phyloP scores from a whole-genome alignment of 1,284 basidiomycete genomes.

The Cutaneotrichosporon arboriforme region DNA sequence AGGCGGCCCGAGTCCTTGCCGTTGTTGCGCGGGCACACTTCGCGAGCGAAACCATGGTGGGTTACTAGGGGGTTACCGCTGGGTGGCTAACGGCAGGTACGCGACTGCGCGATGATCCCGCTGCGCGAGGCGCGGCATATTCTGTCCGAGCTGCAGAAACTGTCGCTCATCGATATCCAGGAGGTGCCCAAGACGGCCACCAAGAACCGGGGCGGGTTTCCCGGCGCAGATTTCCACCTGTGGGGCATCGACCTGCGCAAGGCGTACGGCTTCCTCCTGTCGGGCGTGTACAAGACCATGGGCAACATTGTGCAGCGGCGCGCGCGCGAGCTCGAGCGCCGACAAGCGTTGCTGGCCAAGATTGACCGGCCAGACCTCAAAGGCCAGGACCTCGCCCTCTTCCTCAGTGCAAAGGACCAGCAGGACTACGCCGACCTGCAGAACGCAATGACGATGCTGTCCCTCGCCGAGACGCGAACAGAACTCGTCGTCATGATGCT shows the following conservation, averaged over 20 bases:
- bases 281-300: constrained; percentile 75
- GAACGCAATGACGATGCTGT: constrained; percentile 62
- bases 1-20: constrained; percentile 76
- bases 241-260: constrained; percentile 84
- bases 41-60: constrained; percentile 88
- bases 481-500: constrained; percentile 80
- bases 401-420: constrained; percentile 42
- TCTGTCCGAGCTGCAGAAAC: constrained; percentile 69
- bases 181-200: constrained; percentile 84
- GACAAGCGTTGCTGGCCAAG: constrained; percentile 66
- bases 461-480: constrained; percentile 68
- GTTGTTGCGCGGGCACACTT: constrained; percentile 84
- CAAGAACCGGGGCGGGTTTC: constrained; percentile 58
- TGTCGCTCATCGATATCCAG: constrained; percentile 78
- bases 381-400: constrained; percentile 54
- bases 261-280: constrained; percentile 68
- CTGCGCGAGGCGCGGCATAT: constrained; percentile 78
- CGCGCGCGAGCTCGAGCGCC: constrained; percentile 62
- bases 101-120: constrained; percentile 87
- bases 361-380: constrained; percentile 72
- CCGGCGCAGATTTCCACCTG: constrained; percentile 50
- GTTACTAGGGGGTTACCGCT: constrained; percentile 32
- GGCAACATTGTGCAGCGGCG: constrained; percentile 72
- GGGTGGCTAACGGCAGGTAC: constrained; percentile 57
- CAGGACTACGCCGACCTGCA: constrained; percentile 45